Conservation (phyloP, 2,329 filamentous ascomycete genomes). For the Westerdykella ornata region DNA sequence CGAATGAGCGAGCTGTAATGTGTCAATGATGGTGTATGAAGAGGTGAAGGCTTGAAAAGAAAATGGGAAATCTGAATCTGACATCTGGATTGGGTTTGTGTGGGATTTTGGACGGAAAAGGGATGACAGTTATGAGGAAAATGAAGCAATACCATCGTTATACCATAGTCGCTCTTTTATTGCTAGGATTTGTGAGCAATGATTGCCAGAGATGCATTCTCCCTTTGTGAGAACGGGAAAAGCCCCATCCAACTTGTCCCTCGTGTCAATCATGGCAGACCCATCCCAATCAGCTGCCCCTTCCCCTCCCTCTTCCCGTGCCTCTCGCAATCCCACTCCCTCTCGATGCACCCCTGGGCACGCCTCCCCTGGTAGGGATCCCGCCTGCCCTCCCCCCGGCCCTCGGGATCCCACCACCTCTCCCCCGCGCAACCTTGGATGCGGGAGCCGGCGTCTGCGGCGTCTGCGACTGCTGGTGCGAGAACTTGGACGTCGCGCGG, state of each 20-base stretch:
- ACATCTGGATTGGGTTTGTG: too few relatives aligned
- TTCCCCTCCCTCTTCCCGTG: not conserved
- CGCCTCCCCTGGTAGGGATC: conserved; percentile 34
- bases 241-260: not conserved
- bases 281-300: too few relatives aligned
- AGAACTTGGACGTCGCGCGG: conserved; percentile 41
- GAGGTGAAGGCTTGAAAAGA: not conserved
- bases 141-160: too few relatives aligned
- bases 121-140: too few relatives aligned
- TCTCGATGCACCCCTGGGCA: conserved; percentile 29
- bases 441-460: conserved; percentile 30
- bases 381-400: conserved; percentile 27
- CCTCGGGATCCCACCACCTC: conserved; percentile 31
- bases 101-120: too few relatives aligned
- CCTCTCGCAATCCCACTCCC: conserved; percentile 24
- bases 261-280: too few relatives aligned
- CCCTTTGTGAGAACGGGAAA: not conserved
- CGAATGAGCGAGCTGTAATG: not conserved
- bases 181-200: not conserved
- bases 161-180: too few relatives aligned
- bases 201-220: not conserved
- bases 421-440: conserved; percentile 19
- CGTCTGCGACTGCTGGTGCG: conserved; percentile 24
- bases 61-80: too few relatives aligned
- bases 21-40: not conserved